A percentile compares a stretch with the other conserved stretches of the same genome.
These are phyloP conservation scores for Glaciozyma martinii DNA, from an alignment of 768 basidiomycete genomes.

Conservation along the genomic window DNA sequence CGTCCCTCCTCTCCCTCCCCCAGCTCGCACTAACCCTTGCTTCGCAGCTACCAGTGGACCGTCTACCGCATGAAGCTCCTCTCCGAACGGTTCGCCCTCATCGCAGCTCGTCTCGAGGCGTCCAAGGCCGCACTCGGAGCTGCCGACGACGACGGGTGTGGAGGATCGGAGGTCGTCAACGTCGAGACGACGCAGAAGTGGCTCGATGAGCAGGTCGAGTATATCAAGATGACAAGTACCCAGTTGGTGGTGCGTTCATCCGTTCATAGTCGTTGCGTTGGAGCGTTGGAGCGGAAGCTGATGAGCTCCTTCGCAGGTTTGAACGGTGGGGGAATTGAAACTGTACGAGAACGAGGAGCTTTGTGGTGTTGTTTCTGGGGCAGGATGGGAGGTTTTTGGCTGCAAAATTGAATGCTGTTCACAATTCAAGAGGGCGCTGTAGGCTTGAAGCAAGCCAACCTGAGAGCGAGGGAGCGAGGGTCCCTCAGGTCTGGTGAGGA, in stretches of 20 bases:
- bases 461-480: too few relatives aligned
- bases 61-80: slow-evolving; percentile 18
- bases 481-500: too few relatives aligned
- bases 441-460: too few relatives aligned
- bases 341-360: too few relatives aligned
- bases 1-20: neutral
- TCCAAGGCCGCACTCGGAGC: slow-evolving; percentile 5
- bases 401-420: too few relatives aligned
- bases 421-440: too few relatives aligned
- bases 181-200: slow-evolving; percentile 7
- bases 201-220: slow-evolving; percentile 10
- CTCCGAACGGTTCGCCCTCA: slow-evolving; percentile 11
- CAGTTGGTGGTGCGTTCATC: neutral
- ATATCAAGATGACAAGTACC: neutral
- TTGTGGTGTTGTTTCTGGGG: too few relatives aligned
- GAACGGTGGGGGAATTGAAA: too few relatives aligned
- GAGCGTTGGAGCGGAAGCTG: too few relatives aligned
- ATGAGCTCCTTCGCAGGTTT: too few relatives aligned
- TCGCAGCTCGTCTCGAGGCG: slow-evolving; percentile 5
- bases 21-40: neutral
- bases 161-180: slow-evolving; percentile 8
- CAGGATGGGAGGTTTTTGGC: too few relatives aligned
- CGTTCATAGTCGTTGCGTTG: too few relatives aligned
- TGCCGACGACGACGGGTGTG: slow-evolving; percentile 1
- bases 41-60: neutral